Percentiles rank a stretch among this genome's conserved stretches.
Evolutionary conservation across 2,329 filamentous ascomycete species (phyloP).

Genomic region (Zelopaecilomyces penicillatus): DNA sequence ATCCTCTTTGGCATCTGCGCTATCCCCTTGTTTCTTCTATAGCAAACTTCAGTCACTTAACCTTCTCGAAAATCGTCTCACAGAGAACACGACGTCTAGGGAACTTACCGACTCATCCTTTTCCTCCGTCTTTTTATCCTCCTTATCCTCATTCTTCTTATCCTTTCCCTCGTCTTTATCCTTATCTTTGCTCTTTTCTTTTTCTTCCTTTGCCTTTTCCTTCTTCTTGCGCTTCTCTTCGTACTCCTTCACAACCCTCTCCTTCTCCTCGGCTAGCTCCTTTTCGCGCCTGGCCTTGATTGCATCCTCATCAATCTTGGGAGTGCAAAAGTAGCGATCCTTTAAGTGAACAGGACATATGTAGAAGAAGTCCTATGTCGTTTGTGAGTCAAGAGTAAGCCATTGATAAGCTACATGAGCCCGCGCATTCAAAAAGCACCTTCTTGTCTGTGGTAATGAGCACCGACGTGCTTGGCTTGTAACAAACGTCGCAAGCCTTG

Average conservation of each 20-base stretch:
- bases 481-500: constrained; percentile 85
- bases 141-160: constrained; percentile 23
- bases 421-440: constrained; percentile 37
- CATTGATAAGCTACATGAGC: background rate
- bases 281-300: constrained; percentile 52
- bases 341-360: constrained; percentile 76
- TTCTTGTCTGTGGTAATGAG: constrained; percentile 84
- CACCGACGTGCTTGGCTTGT: constrained; percentile 78
- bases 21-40: constrained; percentile 15
- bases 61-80: no score
- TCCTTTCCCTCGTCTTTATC: constrained; percentile 30
- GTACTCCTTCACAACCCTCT: constrained; percentile 66
- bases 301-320: constrained; percentile 62
- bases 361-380: constrained; percentile 72
- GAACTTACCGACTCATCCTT: constrained; percentile 16
- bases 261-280: constrained; percentile 55
- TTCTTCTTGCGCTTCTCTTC: constrained; percentile 63
- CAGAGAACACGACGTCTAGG: background rate
- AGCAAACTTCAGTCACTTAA: no score
- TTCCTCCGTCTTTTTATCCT: constrained; percentile 23
- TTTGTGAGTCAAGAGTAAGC: constrained; percentile 1
- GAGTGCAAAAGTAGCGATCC: constrained; percentile 71
- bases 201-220: constrained; percentile 55
- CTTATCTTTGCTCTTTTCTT: constrained; percentile 38
- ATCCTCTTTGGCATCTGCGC: constrained; percentile 38